These are phyloP conservation scores for Claviceps citrina DNA, from an alignment of 2,329 filamentous ascomycete species.

Conservation along the genomic window DNA sequence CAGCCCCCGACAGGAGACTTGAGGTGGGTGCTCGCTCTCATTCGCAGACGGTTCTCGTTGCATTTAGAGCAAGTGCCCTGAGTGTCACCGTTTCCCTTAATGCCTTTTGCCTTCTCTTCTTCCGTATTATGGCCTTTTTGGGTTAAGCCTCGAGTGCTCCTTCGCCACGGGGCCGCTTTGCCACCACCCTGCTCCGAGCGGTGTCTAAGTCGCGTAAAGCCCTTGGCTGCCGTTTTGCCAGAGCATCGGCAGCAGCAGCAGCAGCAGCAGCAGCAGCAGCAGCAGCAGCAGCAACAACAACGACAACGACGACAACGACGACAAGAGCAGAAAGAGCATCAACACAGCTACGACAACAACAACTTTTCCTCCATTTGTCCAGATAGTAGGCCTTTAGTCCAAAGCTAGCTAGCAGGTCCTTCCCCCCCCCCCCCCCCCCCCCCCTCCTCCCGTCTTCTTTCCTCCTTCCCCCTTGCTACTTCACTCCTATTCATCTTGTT, in stretches of 20 bases:
- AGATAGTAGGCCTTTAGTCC: not conserved
- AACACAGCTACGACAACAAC: not conserved
- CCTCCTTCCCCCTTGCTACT: not conserved
- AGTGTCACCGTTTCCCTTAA: constrained; percentile 5
- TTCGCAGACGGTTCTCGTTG: constrained; percentile 10
- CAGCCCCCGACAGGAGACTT: constrained; percentile 34
- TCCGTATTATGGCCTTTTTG: constrained; percentile 1
- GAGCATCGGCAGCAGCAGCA: not conserved
- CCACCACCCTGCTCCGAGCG: constrained; percentile 2
- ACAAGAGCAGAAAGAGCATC: not conserved
- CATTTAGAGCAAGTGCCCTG: constrained; percentile 4
- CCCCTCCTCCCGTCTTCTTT: not conserved
- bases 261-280: not conserved
- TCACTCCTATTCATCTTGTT: not conserved
- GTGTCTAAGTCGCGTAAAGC: not conserved
- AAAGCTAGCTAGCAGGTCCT: too few species aligned
- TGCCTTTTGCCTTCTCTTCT: not conserved
- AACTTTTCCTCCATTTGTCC: not conserved
- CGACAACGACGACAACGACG: too few species aligned
- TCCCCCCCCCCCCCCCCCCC: not conserved
- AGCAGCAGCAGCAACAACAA: not conserved
- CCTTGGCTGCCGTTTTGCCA: not conserved
- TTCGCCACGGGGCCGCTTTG: not conserved
- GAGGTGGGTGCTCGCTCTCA: constrained; percentile 29
- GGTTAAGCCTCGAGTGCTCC: not conserved